Base-by-base conservation (phyloP, 768 basidiomycete genomes). In the Russula compacta region DNA sequence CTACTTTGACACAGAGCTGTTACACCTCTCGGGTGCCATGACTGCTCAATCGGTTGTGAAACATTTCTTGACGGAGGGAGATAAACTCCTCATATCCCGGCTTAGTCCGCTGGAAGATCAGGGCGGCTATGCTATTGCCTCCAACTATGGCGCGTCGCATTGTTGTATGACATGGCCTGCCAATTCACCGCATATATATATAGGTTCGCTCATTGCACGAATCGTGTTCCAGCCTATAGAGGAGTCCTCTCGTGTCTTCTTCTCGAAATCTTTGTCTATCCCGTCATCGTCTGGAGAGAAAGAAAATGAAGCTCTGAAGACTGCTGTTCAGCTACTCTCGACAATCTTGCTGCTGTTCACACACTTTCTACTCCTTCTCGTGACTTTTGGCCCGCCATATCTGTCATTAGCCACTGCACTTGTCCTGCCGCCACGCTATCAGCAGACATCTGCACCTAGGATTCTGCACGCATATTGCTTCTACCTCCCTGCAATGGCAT, bases 181-280 rank as follows among this genome's bases (percentile, higher is more conserved):
- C 14, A 42, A 44, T 29, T 53, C 12, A 58, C 11, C 33, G 33
- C 21, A 29, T 29, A 29, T 33, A 29, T 33, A 5, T 10, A 4
- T 67, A 95, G 95, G 95, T 53, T 97, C 95, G 3, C 80, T 98
- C 14, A 76, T 97, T 29, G 95, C 94, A 6, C 85, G 97, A 17
- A 88, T 98, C 60, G 69, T 95, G 29, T 95, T 98, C 70, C 95
- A 98, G 67, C 97, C 97, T 0, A 82, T 98, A 29, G 97, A 99
- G 73, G 97, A 99, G 73, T 87, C 90, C 1, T 81, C 87, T 1
- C 85, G 95, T 1, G 78, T 98, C 3, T 92, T 86, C 73, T 98
- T 97, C 73, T 94, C 95, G 1, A 86, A 78, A 56, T 79, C 76
- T 60, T 77, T 76, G 7, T 49, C 46, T 21, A 36, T 59, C 0